These are phyloP conservation scores for Apiospora koreana DNA, from an alignment of 2,329 filamentous ascomycete genomes.

Conservation along the genomic window DNA sequence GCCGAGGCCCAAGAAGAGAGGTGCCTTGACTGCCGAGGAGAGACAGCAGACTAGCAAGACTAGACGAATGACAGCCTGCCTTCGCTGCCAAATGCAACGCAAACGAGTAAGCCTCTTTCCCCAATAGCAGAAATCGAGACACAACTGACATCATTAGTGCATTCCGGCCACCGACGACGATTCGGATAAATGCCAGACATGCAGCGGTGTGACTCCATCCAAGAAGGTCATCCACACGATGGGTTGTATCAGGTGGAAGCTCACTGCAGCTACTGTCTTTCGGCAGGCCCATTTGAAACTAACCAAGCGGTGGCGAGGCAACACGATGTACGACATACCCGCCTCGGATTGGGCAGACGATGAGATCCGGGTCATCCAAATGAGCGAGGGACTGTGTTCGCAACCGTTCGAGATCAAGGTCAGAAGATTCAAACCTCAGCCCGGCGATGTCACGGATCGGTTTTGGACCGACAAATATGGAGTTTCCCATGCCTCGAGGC, in stretches of 20 bases:
- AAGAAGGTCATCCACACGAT: slow-evolving; percentile 49
- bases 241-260: slow-evolving; percentile 45
- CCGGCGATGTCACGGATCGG: slow-evolving; percentile 40
- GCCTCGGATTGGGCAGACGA: slow-evolving; percentile 31
- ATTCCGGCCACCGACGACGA: slow-evolving; percentile 31
- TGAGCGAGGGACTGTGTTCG: slow-evolving; percentile 40
- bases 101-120: slow-evolving; percentile 37
- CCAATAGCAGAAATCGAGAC: background rate
- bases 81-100: slow-evolving; percentile 47
- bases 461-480: slow-evolving; percentile 37
- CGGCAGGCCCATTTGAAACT: slow-evolving; percentile 45
- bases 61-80: slow-evolving; percentile 40
- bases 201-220: slow-evolving; percentile 39
- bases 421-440: slow-evolving; percentile 39
- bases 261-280: slow-evolving; percentile 42
- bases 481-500: slow-evolving; percentile 26
- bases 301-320: slow-evolving; percentile 44
- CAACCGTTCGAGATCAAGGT: slow-evolving; percentile 41
- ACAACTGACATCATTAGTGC: slow-evolving; percentile 35
- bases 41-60: slow-evolving; percentile 37
- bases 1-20: slow-evolving; percentile 16
- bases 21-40: slow-evolving; percentile 6
- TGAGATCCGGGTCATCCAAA: slow-evolving; percentile 34
- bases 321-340: slow-evolving; percentile 41
- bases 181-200: slow-evolving; percentile 40